Base-by-base conservation (phyloP, 768 basidiomycete genomes). In the Tylopilus plumbeoviolaceoides region DNA sequence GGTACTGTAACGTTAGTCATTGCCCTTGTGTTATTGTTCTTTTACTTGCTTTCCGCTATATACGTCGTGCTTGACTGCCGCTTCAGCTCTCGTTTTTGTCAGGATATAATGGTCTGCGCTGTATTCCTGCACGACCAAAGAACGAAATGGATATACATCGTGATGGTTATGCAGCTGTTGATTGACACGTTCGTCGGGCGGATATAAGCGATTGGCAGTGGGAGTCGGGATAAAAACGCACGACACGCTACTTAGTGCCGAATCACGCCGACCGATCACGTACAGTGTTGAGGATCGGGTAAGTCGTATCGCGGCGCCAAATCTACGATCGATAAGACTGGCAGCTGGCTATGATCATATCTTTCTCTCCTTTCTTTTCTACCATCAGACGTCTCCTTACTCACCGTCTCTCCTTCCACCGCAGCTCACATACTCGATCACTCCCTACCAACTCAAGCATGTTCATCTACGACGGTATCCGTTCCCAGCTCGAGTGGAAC, bases 401-500 rank as follows among this genome's bases (percentile, higher is more conserved):
- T 59, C 39, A 61, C 39, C 57, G 36, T 48, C 46, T 53, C 27
- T 48, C 35, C 18, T 51, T 52, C 21, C 25, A 39, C 47, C 35
- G 42, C 48, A 63, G 54, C 44, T 44, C 50, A 12, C 47, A 51
- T 15, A 44, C 46, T 56, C 57, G 46, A 54, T 54, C 25, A 17
- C 46, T 59, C 17, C 48, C 49, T n/a, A 44, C 50, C 7, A 55
- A 53, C 7, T 41, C 58, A 49, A 53, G 10, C 48, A 83, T 85
- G 83, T 82, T 75, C 65, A 76, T 77, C 52, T 69, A 73, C 58
- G 80, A 82, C 59, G 79, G 79, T 43, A 79, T 84, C 65, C 80
- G 82, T 58, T 89, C 88, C 59, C 92, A 94, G 70, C 84, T 98
- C 70, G 88, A 93, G 72, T 98, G 95, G 95, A 85, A 87, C 65